Evolutionary conservation across 345 rosid species (phyloP), one percentile per base, ranked within the genome.

Genomic region (Salix purpurea): DNA sequence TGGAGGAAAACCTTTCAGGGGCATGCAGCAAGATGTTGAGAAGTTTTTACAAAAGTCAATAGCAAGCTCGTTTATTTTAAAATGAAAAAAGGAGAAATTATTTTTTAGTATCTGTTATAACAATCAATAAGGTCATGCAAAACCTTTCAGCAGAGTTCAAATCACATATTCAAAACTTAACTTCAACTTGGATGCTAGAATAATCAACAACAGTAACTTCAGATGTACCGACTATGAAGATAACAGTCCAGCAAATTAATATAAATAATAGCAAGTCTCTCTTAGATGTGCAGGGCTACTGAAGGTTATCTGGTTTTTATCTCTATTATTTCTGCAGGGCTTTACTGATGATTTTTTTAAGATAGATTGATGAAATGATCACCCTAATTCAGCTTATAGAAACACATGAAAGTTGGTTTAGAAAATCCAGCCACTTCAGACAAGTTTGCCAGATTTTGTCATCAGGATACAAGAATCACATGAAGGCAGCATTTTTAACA

Each of bases 391-490:
- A 61, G 13, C 58, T 65, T 54, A 67, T 52, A 76, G 72, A 16
- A 50, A 16, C 46, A 19, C 23, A 30, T 3, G 50, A 8, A 72
- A 61, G 42, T 19, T 24, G 64, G 23, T 62, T 67, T 37, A 24
- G 32, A 46, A 12, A 34, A 30, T 36, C 28, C 44, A 67, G 61
- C 80, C 32, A 61, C 2, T 19, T 28, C 14, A 19, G 36, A 72
- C 64, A 61, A 30, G 34, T 42, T 64, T 48, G 70, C 28, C 52
- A 72, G 58, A 71, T 60, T 10, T 60, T 34, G 78, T 70, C 50
- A 82, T 87, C 89, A 93, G 99, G 99, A 93, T 93, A 95, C 99
- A 83, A 84, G 89, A 88, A 81, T 86, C 87, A 84, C 74, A 73
- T 85, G 89, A 88, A 85, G 89, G 81, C 89, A 88, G 83, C 91